phyloP scores from a whole-genome alignment of 495 filamentous ascomycete genomes.

The Penicillium canariense region DNA sequence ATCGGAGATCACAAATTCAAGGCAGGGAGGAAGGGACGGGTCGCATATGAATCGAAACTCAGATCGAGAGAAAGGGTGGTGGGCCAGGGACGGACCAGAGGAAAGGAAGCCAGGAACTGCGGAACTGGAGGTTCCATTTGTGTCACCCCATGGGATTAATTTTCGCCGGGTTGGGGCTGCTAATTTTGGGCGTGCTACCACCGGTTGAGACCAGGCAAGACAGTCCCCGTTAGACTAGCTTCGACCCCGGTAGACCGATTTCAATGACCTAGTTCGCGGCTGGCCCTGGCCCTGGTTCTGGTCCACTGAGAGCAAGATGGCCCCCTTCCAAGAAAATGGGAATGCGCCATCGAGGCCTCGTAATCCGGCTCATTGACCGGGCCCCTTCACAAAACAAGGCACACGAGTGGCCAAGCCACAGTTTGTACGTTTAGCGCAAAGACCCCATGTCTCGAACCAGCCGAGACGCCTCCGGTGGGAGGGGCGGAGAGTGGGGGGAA shows the following conservation, averaged over 20 bases:
- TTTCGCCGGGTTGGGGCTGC: not conserved
- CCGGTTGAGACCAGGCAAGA: not conserved
- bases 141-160: not conserved
- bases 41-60: not conserved
- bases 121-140: slow-evolving; percentile 2
- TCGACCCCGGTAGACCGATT: too few relatives aligned
- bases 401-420: not conserved
- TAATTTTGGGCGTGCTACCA: slow-evolving; percentile 5
- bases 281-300: not conserved
- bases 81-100: not conserved
- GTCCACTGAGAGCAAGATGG: too few relatives aligned
- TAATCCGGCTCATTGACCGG: not conserved
- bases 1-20: slow-evolving; percentile 4
- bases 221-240: too few relatives aligned
- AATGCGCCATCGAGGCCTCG: not conserved
- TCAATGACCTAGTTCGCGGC: not conserved
- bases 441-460: not conserved
- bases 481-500: not conserved
- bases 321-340: too few relatives aligned
- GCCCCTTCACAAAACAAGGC: not conserved
- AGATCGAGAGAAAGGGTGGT: not conserved
- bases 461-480: not conserved
- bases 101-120: slow-evolving; percentile 1
- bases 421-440: not conserved
- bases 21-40: not conserved